A percentile compares a stretch with the other conserved stretches of the same genome.
These are phyloP conservation scores for Melanogaster broomeanus DNA, from an alignment of 768 basidiomycete genomes.

Conservation along the genomic window DNA sequence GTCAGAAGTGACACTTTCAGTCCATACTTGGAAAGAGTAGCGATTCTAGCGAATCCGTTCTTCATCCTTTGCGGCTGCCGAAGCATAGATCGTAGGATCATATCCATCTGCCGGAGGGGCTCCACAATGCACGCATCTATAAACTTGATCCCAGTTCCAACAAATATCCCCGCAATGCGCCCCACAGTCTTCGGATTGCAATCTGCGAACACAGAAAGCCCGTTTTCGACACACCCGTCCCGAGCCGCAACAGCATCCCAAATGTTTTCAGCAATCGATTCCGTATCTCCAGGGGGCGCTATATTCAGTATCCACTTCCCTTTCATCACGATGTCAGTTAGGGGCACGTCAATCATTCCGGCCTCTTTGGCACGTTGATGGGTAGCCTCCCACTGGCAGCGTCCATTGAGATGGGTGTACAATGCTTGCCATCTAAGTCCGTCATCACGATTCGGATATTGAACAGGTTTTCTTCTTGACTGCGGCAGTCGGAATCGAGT, in stretches of 20 bases:
- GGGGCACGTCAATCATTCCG: slow-evolving; percentile 47
- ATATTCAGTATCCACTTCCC: slow-evolving; percentile 56
- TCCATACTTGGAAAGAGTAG: slow-evolving; percentile 44
- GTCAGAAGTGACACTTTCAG: slow-evolving; percentile 46
- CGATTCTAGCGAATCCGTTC: slow-evolving; percentile 42
- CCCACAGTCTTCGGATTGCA: slow-evolving; percentile 54
- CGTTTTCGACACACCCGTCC: neutral
- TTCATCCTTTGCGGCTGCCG: slow-evolving; percentile 36
- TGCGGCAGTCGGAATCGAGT: no score
- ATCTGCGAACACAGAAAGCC: slow-evolving; percentile 46
- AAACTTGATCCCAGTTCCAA: slow-evolving; percentile 40
- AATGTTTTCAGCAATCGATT: slow-evolving; percentile 42
- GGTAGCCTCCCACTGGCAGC: slow-evolving; percentile 54
- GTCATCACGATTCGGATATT: no score
- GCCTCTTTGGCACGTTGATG: slow-evolving; percentile 49
- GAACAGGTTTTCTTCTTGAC: no score
- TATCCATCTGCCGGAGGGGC: slow-evolving; percentile 50
- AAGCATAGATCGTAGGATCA: slow-evolving; percentile 58
- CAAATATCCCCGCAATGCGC: slow-evolving; percentile 48
- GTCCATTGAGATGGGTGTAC: slow-evolving; percentile 54
- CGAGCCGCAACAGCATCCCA: slow-evolving; percentile 4
- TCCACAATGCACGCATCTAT: slow-evolving; percentile 60
- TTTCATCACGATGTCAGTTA: slow-evolving; percentile 36
- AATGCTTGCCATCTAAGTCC: no score
- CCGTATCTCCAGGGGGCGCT: slow-evolving; percentile 56